phyloP scores from a whole-genome alignment of 2,329 filamentous ascomycete genomes.

The Colletotrichum limetticola region DNA sequence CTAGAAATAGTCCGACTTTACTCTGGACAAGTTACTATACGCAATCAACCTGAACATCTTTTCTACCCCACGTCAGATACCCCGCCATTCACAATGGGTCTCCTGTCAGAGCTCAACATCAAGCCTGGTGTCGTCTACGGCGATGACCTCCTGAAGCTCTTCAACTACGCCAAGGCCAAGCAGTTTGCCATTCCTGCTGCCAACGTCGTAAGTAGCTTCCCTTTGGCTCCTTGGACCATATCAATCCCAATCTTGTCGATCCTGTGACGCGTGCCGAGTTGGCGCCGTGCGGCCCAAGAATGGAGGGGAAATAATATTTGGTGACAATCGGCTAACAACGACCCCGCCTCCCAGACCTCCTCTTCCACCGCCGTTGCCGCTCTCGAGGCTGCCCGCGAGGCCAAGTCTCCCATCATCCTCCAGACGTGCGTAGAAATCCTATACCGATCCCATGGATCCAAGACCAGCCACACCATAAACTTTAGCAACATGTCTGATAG shows the following conservation, averaged over 20 bases:
- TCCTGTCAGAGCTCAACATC: slow-evolving; percentile 56
- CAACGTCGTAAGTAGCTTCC: slow-evolving; percentile 69
- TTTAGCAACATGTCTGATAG: slow-evolving; percentile 9
- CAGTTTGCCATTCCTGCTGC: slow-evolving; percentile 90
- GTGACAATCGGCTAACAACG: slow-evolving; percentile 26
- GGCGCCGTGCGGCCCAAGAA: background rate
- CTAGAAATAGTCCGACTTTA: background rate
- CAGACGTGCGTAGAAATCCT: slow-evolving; percentile 67
- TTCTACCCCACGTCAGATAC: slow-evolving; percentile 6
- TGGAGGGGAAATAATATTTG: background rate
- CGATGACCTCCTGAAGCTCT: slow-evolving; percentile 72
- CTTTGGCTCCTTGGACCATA: background rate
- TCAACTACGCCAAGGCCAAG: slow-evolving; percentile 90
- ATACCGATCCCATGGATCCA: background rate
- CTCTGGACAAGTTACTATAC: slow-evolving; percentile 10
- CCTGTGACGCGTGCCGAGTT: background rate
- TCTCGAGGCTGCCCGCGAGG: slow-evolving; percentile 94
- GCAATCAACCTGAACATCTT: slow-evolving; percentile 2
- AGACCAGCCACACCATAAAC: background rate
- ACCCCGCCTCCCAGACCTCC: slow-evolving; percentile 63
- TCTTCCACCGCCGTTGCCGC: slow-evolving; percentile 85
- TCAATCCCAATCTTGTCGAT: background rate
- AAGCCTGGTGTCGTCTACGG: slow-evolving; percentile 66
- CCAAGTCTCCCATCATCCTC: slow-evolving; percentile 91
- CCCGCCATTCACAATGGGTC: slow-evolving; percentile 42